Conservation (phyloP, 805 yeast species). For the Candida patagonica region DNA sequence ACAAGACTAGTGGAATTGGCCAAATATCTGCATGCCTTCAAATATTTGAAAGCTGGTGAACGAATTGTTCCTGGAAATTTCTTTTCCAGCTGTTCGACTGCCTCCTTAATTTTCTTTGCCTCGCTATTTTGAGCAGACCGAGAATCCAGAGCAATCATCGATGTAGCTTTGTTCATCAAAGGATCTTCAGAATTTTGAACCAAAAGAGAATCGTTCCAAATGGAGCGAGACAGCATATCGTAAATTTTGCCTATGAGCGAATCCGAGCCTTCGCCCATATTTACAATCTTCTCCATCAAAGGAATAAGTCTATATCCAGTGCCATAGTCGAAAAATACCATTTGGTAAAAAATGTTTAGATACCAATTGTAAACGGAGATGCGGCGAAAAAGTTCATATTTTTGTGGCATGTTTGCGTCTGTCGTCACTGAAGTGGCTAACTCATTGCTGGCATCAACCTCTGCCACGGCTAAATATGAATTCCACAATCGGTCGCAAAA, state of each 20-base stretch:
- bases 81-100: constrained; percentile 14
- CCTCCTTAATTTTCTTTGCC: constrained; percentile 13
- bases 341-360: constrained; percentile 16
- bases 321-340: constrained; percentile 18
- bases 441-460: not conserved
- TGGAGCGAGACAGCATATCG: constrained; percentile 20
- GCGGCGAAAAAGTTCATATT: constrained; percentile 1
- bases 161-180: constrained; percentile 14
- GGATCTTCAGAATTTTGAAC: not conserved
- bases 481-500: constrained; percentile 7
- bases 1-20: constrained; percentile 8
- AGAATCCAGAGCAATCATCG: constrained; percentile 11
- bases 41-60: constrained; percentile 6
- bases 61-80: constrained; percentile 1
- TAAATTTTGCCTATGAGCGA: constrained; percentile 18
- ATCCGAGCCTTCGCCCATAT: constrained; percentile 5
- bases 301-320: constrained; percentile 18
- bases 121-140: constrained; percentile 12
- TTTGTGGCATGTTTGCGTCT: no score
- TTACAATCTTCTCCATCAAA: constrained; percentile 14
- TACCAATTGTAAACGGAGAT: constrained; percentile 10
- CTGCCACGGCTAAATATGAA: not conserved
- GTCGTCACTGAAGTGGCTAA: no score
- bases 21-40: constrained; percentile 15
- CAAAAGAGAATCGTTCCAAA: constrained; percentile 21